Evolutionary conservation across 768 basidiomycete species (phyloP).

Genomic region (Lactarius psammicola): DNA sequence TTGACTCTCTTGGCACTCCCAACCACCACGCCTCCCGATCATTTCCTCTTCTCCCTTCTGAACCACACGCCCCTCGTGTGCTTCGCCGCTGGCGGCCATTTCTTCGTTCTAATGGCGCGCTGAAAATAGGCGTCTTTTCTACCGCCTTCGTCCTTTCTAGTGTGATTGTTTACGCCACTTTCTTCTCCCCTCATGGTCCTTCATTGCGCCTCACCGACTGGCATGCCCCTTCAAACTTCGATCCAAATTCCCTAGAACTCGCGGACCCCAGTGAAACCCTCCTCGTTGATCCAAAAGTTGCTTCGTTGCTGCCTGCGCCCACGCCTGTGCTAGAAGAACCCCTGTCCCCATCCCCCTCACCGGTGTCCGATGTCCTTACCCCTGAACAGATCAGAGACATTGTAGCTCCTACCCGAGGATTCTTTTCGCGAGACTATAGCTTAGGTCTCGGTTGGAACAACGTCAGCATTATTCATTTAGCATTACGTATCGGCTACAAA

Average conservation of each 20-base stretch:
- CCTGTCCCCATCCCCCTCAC: not conserved
- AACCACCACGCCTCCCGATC: not conserved
- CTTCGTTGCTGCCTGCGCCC: not conserved
- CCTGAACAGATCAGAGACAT: slow-evolving; percentile 38
- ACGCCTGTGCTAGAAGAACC: not conserved
- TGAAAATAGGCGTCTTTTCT: not conserved
- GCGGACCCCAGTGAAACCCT: not conserved
- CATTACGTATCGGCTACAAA: slow-evolving; percentile 4
- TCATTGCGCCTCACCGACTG: not conserved
- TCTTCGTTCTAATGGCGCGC: not conserved
- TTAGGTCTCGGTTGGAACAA: slow-evolving; percentile 50
- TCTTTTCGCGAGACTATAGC: slow-evolving; percentile 45
- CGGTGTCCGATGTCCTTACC: slow-evolving; percentile 29
- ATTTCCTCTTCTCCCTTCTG: not conserved
- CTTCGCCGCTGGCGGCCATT: slow-evolving; percentile 9
- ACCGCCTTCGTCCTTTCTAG: slow-evolving; percentile 9
- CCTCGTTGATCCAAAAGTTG: not conserved
- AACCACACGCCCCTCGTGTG: not conserved
- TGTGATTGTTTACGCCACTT: slow-evolving; percentile 12
- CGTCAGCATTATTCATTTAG: slow-evolving; percentile 33
- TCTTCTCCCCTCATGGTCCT: not conserved
- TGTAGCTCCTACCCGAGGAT: slow-evolving; percentile 42
- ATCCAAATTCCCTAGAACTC: not conserved
- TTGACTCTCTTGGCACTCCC: not conserved
- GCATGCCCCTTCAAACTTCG: not conserved